A percentile compares a stretch with the other conserved stretches of the same genome.
phyloP scores from a whole-genome alignment of 768 basidiomycete genomes.

The Termitomyces sp. region DNA sequence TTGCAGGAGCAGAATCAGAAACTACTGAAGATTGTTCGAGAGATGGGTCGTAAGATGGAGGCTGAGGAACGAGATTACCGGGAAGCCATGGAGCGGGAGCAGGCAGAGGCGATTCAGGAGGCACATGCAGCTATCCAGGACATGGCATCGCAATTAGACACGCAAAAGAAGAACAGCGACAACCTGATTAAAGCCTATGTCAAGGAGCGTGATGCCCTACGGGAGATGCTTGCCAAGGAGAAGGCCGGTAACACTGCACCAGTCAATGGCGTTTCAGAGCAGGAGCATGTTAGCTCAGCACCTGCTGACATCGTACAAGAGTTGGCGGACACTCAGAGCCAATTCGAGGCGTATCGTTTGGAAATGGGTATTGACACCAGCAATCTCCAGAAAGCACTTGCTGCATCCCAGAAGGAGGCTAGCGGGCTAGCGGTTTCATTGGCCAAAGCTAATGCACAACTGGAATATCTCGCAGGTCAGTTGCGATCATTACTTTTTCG shows the following conservation, averaged over 20 bases:
- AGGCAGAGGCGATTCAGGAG: slow-evolving; percentile 75
- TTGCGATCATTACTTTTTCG: slow-evolving; percentile 7
- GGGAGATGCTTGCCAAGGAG: slow-evolving; percentile 60
- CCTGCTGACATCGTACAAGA: slow-evolving; percentile 45
- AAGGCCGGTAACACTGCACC: slow-evolving; percentile 17
- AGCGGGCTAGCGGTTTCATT: slow-evolving; percentile 59
- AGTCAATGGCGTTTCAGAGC: slow-evolving; percentile 16
- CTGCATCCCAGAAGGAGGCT: slow-evolving; percentile 58
- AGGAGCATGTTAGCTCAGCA: slow-evolving; percentile 6
- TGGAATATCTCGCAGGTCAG: slow-evolving; percentile 72
- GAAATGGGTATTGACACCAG: slow-evolving; percentile 80
- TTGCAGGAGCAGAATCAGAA: slow-evolving; percentile 94
- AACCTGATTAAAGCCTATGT: slow-evolving; percentile 72
- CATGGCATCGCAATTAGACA: slow-evolving; percentile 71
- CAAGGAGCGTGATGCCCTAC: slow-evolving; percentile 85
- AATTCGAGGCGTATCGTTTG: slow-evolving; percentile 73
- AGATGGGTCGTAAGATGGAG: slow-evolving; percentile 83
- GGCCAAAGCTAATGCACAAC: slow-evolving; percentile 80
- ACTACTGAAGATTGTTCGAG: slow-evolving; percentile 75
- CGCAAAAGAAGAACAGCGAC: slow-evolving; percentile 66
- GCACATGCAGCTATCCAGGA: slow-evolving; percentile 84
- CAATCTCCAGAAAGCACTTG: slow-evolving; percentile 66
- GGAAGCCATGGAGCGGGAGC: slow-evolving; percentile 64
- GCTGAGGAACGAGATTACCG: slow-evolving; percentile 73
- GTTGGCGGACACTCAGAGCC: slow-evolving; percentile 65